Conservation (phyloP, 2,329 filamentous ascomycete species). For the Diaporthe batatas region DNA sequence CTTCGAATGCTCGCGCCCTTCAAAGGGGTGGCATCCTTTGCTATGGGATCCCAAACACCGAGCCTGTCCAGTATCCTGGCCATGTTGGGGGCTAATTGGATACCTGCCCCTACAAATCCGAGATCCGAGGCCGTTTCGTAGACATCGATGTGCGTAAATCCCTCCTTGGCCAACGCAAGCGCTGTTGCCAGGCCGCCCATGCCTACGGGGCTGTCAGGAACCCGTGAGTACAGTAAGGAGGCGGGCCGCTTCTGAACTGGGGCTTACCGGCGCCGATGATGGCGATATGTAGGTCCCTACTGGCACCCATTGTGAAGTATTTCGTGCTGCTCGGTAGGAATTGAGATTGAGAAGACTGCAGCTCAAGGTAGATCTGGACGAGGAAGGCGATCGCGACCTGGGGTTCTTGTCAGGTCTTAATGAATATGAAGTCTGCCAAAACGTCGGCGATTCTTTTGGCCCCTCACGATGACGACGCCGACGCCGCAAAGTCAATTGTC, state of each 20-base stretch:
- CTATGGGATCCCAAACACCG: slow-evolving; percentile 40
- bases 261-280: slow-evolving; percentile 51
- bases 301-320: not conserved
- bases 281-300: slow-evolving; percentile 49
- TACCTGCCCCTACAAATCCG: slow-evolving; percentile 87
- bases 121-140: slow-evolving; percentile 80
- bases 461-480: slow-evolving; percentile 27
- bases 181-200: slow-evolving; percentile 84
- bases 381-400: accelerated
- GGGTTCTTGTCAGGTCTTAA: not conserved
- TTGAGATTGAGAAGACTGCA: not conserved
- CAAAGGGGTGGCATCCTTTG: slow-evolving; percentile 38
- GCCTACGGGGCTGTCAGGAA: slow-evolving; percentile 58
- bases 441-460: slow-evolving; percentile 16
- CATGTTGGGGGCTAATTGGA: slow-evolving; percentile 88
- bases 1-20: slow-evolving; percentile 41
- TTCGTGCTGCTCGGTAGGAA: not conserved
- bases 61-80: slow-evolving; percentile 75
- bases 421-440: not conserved
- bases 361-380: not conserved
- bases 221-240: not conserved
- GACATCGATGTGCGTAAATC: slow-evolving; percentile 79
- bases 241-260: not conserved
- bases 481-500: slow-evolving; percentile 10
- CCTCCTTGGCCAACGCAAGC: slow-evolving; percentile 80